Conservation (phyloP, 495 filamentous ascomycete species). For the Penicillium angulare region DNA sequence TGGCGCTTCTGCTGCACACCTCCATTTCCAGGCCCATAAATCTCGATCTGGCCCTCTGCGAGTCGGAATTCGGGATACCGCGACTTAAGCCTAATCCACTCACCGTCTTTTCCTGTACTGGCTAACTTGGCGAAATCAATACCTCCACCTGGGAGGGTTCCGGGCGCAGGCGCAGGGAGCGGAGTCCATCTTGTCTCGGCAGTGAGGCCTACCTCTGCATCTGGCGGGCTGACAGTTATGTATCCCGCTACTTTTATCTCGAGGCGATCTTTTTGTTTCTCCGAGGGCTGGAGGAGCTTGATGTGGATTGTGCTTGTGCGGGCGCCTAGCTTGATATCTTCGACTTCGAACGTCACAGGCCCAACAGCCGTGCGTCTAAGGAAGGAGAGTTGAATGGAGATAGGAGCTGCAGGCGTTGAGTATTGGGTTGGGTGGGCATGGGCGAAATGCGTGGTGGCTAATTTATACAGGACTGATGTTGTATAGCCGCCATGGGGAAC, state of each 20-base stretch:
- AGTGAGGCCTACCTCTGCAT: constrained; percentile 56
- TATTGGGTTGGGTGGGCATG: constrained; percentile 59
- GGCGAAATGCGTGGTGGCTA: constrained; percentile 61
- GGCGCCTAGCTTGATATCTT: constrained; percentile 70
- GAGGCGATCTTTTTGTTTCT: constrained; percentile 18
- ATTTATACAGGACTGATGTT: constrained; percentile 60
- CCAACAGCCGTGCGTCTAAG: constrained; percentile 66
- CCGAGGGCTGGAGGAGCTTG: constrained; percentile 51
- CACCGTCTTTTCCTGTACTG: constrained; percentile 32
- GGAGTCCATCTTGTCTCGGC: constrained; percentile 52
- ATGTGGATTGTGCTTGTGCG: constrained; percentile 70
- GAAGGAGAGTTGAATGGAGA: constrained; percentile 68
- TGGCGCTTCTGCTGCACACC: constrained; percentile 28
- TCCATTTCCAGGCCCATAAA: constrained; percentile 52
- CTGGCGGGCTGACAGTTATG: constrained; percentile 63
- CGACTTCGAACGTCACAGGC: constrained; percentile 59
- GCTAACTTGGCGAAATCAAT: constrained; percentile 33
- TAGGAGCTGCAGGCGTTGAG: constrained; percentile 59
- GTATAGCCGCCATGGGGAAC: constrained; percentile 86
- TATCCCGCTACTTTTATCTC: constrained; percentile 66
- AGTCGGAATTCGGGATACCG: constrained; percentile 50
- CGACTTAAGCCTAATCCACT: constrained; percentile 31
- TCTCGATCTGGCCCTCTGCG: constrained; percentile 52
- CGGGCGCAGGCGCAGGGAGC: constrained; percentile 43
- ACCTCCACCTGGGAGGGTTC: constrained; percentile 18